These are phyloP conservation scores for Cystobasidium sp. DNA, from an alignment of 1,284 basidiomycete genomes.

Conservation along the genomic window DNA sequence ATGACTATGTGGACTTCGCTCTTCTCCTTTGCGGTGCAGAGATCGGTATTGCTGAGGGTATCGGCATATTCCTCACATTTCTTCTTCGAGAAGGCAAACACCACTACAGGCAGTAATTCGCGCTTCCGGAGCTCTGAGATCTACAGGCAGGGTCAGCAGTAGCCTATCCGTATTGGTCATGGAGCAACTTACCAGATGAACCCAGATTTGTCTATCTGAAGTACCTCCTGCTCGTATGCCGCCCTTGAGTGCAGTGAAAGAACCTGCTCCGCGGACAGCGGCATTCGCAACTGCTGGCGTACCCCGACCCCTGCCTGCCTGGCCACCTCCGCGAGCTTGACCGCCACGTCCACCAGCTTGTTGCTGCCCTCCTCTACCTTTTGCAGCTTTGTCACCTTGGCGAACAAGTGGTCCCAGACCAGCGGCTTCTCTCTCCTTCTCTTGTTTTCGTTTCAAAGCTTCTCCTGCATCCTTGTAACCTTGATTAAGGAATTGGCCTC, in stretches of 20 bases:
- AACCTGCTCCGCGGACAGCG: constrained; percentile 33
- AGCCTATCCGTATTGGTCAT: no score
- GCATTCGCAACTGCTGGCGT: constrained; percentile 61
- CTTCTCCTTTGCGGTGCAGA: constrained; percentile 84
- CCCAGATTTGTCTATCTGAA: constrained; percentile 67
- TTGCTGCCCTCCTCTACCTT: constrained; percentile 35
- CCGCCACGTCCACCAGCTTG: constrained; percentile 42
- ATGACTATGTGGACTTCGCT: constrained; percentile 95
- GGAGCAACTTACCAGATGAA: constrained; percentile 85
- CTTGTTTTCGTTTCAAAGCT: constrained; percentile 87
- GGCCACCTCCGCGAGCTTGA: constrained; percentile 73
- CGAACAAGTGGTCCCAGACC: constrained; percentile 77
- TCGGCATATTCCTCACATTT: constrained; percentile 94
- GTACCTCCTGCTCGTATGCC: constrained; percentile 44
- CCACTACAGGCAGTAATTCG: constrained; percentile 85
- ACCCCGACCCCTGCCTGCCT: constrained; percentile 59
- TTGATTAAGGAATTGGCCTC: constrained; percentile 72
- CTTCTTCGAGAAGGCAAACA: constrained; percentile 97
- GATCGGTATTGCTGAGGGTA: constrained; percentile 84
- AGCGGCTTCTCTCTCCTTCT: constrained; percentile 94
- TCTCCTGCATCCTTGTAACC: constrained; percentile 90
- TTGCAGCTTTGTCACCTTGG: constrained; percentile 51
- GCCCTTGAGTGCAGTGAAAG: constrained; percentile 28
- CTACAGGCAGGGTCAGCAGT: background rate
- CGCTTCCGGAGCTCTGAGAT: constrained; percentile 79